phyloP scores from a whole-genome alignment of 352 stramenopile genomes.

The Pelagophyceae sp. region DNA sequence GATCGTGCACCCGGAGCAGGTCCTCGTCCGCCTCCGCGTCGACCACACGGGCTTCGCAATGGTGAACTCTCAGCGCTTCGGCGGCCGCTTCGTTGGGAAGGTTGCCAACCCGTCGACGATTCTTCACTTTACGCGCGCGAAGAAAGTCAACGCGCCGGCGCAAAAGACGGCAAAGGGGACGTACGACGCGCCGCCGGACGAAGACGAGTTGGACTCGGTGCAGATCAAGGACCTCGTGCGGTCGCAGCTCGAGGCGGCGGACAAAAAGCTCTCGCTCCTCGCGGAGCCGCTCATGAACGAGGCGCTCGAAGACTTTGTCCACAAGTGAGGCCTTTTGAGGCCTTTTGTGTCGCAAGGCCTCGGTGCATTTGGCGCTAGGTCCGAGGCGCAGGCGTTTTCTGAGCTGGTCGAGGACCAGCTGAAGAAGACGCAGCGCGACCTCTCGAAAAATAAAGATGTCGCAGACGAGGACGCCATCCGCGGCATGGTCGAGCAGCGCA shows the following conservation, averaged over 20 bases:
- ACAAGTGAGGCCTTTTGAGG: too few species aligned
- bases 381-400: constrained; percentile 37
- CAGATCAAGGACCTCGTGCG: constrained; percentile 60
- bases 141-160: constrained; percentile 29
- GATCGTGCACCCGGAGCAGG: constrained; percentile 44
- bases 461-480: neutral
- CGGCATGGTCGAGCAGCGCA: neutral
- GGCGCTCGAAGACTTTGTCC: constrained; percentile 57
- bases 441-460: neutral
- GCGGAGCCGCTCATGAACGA: constrained; percentile 26
- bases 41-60: constrained; percentile 64
- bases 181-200: constrained; percentile 41
- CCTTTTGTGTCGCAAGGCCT: too few species aligned
- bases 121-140: constrained; percentile 52
- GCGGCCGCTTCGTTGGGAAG: constrained; percentile 50
- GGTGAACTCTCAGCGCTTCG: constrained; percentile 62
- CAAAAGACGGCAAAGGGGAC: constrained; percentile 19
- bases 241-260: constrained; percentile 39
- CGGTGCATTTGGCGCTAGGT: too few species aligned
- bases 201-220: constrained; percentile 51
- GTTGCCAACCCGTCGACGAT: constrained; percentile 65
- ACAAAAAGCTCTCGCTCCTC: constrained; percentile 44
- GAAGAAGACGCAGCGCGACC: constrained; percentile 28
- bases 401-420: constrained; percentile 33
- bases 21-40: constrained; percentile 56